phyloP scores from a whole-genome alignment of 306 rosid species.

The Astragalus glycyphyllos region DNA sequence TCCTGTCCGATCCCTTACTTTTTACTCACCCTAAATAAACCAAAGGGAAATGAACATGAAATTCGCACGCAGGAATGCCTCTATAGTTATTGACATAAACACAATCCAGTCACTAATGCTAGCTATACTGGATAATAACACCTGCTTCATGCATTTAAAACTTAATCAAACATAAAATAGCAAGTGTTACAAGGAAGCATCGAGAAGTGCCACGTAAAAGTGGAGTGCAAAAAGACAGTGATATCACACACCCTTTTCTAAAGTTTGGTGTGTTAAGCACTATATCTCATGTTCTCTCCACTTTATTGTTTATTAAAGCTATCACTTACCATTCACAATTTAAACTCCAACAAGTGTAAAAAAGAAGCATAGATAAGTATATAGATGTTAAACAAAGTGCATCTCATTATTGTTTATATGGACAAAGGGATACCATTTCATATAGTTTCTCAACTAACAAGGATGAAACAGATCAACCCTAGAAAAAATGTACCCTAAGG shows the following conservation, averaged over 20 bases:
- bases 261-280: neutral
- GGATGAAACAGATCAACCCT: constrained; percentile 24
- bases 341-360: constrained; percentile 1
- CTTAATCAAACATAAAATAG: no score
- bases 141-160: no score
- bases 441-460: constrained; percentile 45
- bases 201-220: no score
- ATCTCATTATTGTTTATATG: constrained; percentile 26
- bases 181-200: no score
- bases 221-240: no score
- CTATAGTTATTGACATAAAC: no score
- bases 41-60: no score
- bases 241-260: neutral
- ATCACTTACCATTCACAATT: neutral
- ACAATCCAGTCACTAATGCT: no score
- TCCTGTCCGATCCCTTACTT: no score
- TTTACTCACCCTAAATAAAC: no score
- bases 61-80: no score
- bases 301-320: neutral
- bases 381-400: constrained; percentile 36
- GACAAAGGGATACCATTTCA: constrained; percentile 38
- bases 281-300: neutral
- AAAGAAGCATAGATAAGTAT: constrained; percentile 18
- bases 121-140: no score
- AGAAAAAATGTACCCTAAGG: constrained; percentile 33